Evolutionary conservation across 2,329 filamentous ascomycete genomes (phyloP).

Genomic region (Fusarium stilboides): DNA sequence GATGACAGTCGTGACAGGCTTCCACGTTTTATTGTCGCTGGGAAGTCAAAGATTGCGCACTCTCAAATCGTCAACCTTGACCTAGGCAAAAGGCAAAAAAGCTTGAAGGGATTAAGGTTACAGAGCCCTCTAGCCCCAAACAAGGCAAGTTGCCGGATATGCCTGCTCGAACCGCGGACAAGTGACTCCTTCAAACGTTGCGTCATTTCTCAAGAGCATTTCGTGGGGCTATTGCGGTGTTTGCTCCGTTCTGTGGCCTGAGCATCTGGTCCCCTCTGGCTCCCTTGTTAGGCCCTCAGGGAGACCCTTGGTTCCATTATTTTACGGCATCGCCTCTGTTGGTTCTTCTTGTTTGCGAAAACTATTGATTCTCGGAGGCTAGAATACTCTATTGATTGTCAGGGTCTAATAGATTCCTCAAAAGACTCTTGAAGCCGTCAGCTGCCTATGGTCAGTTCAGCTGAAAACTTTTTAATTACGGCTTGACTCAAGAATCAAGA

Average conservation of each 20-base stretch:
- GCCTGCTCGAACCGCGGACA: slow-evolving; percentile 11
- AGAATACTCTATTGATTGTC: too few species aligned
- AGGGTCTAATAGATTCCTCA: too few species aligned
- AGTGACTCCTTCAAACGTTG: slow-evolving; percentile 23
- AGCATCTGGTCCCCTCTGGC: neutral
- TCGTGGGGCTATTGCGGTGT: slow-evolving; percentile 3
- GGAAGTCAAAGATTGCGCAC: neutral
- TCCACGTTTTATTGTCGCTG: too few species aligned
- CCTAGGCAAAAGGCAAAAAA: slow-evolving; percentile 18
- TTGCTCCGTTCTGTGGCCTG: slow-evolving; percentile 5
- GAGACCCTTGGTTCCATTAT: too few species aligned
- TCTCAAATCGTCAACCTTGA: slow-evolving; percentile 1
- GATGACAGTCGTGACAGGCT: too few species aligned
- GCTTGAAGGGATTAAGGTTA: slow-evolving; percentile 39
- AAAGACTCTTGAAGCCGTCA: too few species aligned
- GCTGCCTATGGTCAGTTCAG: too few species aligned
- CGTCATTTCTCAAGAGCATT: slow-evolving; percentile 28
- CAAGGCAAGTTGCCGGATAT: slow-evolving; percentile 27
- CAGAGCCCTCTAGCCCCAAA: slow-evolving; percentile 37
- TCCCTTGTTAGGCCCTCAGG: neutral
- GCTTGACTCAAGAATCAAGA: too few species aligned
- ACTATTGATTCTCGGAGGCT: too few species aligned
- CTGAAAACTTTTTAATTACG: too few species aligned
- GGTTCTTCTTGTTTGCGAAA: too few species aligned
- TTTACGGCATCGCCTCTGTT: too few species aligned